Evolutionary conservation across 805 yeast species (phyloP).

Genomic region (Pichia phayaonensis): DNA sequence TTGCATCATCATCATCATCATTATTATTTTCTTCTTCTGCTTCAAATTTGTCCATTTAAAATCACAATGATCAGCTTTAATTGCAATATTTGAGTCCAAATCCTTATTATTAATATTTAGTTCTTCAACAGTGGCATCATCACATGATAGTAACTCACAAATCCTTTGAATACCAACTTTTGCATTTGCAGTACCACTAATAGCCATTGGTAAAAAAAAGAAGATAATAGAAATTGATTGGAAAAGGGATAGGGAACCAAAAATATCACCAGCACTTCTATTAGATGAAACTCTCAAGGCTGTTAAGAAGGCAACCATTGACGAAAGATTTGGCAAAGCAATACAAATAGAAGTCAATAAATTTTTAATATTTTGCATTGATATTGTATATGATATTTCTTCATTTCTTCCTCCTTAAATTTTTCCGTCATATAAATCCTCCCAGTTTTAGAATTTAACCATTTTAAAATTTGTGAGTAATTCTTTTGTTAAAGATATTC

Average conservation of each 20-base stretch:
- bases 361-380: constrained; percentile 56
- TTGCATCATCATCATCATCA: constrained; percentile 23
- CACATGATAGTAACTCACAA: constrained; percentile 38
- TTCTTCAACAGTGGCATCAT: constrained; percentile 31
- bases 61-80: constrained; percentile 45
- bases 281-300: constrained; percentile 29
- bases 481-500: constrained; percentile 74
- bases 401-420: constrained; percentile 46
- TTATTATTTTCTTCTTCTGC: too few species aligned
- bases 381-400: constrained; percentile 56
- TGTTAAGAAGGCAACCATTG: constrained; percentile 50
- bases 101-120: constrained; percentile 17
- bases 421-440: constrained; percentile 57
- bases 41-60: constrained; percentile 65
- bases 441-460: constrained; percentile 89
- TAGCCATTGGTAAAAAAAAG: constrained; percentile 60
- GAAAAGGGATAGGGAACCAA: constrained; percentile 63
- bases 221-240: constrained; percentile 54
- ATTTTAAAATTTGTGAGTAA: constrained; percentile 68
- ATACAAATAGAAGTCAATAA: constrained; percentile 50
- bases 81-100: constrained; percentile 30
- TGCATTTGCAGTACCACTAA: constrained; percentile 60
- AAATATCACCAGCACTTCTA: constrained; percentile 52
- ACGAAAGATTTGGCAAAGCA: constrained; percentile 55
- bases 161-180: constrained; percentile 52